Percentiles rank a stretch among this genome's conserved stretches.
These are phyloP conservation scores for Cryptococcus depauperatus DNA, from an alignment of 1,284 basidiomycete genomes.

Conservation along the genomic window DNA sequence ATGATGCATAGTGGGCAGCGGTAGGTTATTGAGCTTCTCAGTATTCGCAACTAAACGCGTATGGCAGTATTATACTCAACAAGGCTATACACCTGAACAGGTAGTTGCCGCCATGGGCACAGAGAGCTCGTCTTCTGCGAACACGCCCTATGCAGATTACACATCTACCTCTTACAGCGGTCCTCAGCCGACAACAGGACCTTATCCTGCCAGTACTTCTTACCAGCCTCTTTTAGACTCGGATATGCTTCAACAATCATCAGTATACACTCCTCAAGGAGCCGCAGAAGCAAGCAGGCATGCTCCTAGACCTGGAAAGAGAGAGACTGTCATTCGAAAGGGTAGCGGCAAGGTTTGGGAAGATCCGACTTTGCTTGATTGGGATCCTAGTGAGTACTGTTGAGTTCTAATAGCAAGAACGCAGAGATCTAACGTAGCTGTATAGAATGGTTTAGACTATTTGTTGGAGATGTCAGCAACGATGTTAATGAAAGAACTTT, in stretches of 20 bases:
- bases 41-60: background rate
- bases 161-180: constrained; percentile 2
- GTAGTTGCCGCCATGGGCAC: constrained; percentile 21
- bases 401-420: background rate
- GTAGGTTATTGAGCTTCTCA: constrained; percentile 18
- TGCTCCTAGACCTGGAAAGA: constrained; percentile 54
- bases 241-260: constrained; percentile 27
- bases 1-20: constrained; percentile 30
- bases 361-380: constrained; percentile 91
- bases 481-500: constrained; percentile 94
- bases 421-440: constrained; percentile 1
- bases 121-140: constrained; percentile 12
- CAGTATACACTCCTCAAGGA: constrained; percentile 24
- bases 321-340: constrained; percentile 88
- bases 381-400: constrained; percentile 86
- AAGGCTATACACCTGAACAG: constrained; percentile 35
- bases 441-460: constrained; percentile 93
- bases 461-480: constrained; percentile 96
- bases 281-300: constrained; percentile 8
- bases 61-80: constrained; percentile 43
- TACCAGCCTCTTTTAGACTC: constrained; percentile 24
- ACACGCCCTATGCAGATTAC: background rate
- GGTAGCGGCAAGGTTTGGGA: constrained; percentile 96
- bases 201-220: constrained; percentile 1
- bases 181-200: constrained; percentile 8